phyloP scores from a whole-genome alignment of 257 asterid species.

The Gynochthodes officinalis region DNA sequence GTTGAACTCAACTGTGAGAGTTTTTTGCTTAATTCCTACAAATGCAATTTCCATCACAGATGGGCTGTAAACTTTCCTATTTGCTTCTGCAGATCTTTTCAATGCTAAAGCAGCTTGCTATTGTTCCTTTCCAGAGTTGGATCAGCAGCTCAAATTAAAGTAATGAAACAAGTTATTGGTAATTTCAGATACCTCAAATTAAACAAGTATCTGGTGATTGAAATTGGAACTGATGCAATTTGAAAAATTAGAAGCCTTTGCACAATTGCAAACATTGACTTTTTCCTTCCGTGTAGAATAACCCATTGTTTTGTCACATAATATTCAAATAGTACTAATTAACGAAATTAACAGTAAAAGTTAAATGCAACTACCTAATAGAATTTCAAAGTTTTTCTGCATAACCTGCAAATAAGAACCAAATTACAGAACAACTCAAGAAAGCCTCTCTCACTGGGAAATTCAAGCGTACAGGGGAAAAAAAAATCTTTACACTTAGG shows the following conservation, averaged over 20 bases:
- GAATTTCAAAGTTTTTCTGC: constrained; percentile 71
- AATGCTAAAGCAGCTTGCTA: too few relatives aligned
- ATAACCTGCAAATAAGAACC: constrained; percentile 56
- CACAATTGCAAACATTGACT: not conserved
- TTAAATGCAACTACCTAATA: constrained; percentile 54
- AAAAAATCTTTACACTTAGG: constrained; percentile 52
- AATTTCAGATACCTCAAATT: too few relatives aligned
- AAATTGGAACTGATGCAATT: not conserved
- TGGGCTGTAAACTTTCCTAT: too few relatives aligned
- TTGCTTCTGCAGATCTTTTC: too few relatives aligned
- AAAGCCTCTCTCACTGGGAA: not conserved
- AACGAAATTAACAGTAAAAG: constrained; percentile 2
- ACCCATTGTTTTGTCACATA: not conserved
- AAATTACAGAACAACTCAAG: not conserved
- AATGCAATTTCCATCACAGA: not conserved
- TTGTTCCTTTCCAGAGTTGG: not conserved
- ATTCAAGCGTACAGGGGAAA: not conserved
- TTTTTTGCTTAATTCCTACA: not conserved
- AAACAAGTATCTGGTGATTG: too few relatives aligned
- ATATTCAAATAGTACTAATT: not conserved
- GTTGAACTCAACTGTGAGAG: not conserved
- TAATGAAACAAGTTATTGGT: not conserved
- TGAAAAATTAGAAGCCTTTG: not conserved
- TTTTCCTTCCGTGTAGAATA: not conserved
- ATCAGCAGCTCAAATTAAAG: not conserved